Evolutionary conservation across 208 protist genomes (phyloP).

Genomic region (Novymonas esmeraldas): DNA sequence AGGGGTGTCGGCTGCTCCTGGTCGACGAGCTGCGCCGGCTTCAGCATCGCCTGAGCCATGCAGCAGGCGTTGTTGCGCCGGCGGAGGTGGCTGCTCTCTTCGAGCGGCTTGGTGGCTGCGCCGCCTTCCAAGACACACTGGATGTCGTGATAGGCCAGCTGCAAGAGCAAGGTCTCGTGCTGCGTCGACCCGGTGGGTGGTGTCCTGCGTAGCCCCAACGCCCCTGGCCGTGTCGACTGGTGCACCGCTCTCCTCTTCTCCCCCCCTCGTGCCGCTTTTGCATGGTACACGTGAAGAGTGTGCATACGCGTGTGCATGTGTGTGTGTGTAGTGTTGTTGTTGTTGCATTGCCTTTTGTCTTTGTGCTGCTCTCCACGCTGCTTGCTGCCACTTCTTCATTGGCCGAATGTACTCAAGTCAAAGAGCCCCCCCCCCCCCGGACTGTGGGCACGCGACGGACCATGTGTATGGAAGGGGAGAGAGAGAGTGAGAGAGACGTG

Average conservation of each 20-base stretch:
- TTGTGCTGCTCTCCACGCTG: no score
- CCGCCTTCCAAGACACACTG: constrained; percentile 46
- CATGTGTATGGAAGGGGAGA: no score
- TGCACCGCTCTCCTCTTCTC: background rate
- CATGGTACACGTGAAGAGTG: no score
- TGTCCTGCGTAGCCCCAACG: constrained; percentile 15
- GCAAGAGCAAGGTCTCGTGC: constrained; percentile 56
- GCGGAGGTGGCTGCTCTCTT: constrained; percentile 35
- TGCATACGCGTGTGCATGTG: no score
- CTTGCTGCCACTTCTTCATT: no score
- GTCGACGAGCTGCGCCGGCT: constrained; percentile 16
- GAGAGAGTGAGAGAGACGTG: no score
- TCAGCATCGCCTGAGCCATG: constrained; percentile 3
- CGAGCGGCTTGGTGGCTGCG: constrained; percentile 44
- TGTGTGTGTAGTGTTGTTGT: no score
- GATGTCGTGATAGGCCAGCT: constrained; percentile 59
- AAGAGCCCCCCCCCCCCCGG: no score
- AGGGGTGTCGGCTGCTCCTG: constrained; percentile 30
- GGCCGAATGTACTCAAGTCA: no score
- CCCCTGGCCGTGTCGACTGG: background rate
- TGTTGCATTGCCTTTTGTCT: constrained; percentile 5
- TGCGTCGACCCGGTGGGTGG: constrained; percentile 57
- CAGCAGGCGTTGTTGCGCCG: constrained; percentile 16
- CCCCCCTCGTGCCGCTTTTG: background rate
- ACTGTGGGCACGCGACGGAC: no score